A percentile compares a stretch with the other conserved stretches of the same genome.
Conservation (phyloP, 345 rosid genomes). For the Eucalyptus curtisii region DNA sequence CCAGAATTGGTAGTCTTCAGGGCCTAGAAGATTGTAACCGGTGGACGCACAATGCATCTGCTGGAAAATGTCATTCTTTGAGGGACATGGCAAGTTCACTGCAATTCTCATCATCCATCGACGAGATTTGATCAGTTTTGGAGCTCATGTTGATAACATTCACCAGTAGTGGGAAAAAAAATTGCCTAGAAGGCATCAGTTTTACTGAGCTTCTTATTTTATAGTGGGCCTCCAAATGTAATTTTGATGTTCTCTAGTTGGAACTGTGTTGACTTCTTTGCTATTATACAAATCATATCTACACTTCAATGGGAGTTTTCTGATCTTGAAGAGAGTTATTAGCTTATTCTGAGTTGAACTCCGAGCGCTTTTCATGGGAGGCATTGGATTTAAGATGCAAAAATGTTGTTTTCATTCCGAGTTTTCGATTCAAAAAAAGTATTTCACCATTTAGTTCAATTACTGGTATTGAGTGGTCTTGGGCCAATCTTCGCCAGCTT, state of each 20-base stretch:
- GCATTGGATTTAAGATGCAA: background rate
- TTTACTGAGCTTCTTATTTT: background rate
- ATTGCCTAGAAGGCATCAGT: background rate
- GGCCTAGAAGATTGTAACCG: background rate
- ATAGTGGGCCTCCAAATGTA: background rate
- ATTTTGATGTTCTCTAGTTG: background rate
- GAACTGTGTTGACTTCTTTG: background rate
- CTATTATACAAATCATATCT: background rate
- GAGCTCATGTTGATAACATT: background rate
- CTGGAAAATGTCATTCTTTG: background rate
- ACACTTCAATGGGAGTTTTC: background rate
- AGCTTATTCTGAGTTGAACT: background rate
- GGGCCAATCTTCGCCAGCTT: background rate
- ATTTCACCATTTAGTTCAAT: background rate
- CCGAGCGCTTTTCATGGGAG: background rate
- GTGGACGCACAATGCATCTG: background rate
- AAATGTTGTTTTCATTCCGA: background rate
- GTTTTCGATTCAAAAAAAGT: background rate
- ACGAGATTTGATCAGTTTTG: background rate
- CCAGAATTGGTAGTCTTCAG: background rate
- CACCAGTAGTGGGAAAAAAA: background rate
- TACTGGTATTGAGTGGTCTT: background rate
- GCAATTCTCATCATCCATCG: background rate
- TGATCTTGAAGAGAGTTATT: background rate
- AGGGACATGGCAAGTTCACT: background rate